phyloP scores from a whole-genome alignment of 495 filamentous ascomycete species.

The Annulohypoxylon stygium region DNA sequence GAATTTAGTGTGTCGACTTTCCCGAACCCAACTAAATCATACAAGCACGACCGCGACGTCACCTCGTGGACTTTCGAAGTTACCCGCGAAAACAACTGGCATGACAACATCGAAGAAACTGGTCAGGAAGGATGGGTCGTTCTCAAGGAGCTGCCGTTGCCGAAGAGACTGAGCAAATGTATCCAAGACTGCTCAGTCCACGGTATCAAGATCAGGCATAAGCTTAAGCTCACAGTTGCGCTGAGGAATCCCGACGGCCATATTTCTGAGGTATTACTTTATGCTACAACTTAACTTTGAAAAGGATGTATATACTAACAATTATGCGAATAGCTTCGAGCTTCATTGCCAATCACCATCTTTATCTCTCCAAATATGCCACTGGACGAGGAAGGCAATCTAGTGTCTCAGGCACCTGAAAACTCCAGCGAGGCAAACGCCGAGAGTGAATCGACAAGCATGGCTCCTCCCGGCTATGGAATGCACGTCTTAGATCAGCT shows the following conservation, averaged over 20 bases:
- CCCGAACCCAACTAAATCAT: constrained; percentile 66
- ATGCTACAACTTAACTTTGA: not conserved
- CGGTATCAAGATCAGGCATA: constrained; percentile 89
- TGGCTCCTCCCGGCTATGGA: constrained; percentile 89
- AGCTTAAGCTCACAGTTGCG: constrained; percentile 85
- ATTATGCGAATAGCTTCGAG: constrained; percentile 70
- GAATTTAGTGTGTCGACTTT: constrained; percentile 69
- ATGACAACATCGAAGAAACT: constrained; percentile 78
- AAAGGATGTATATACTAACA: constrained; percentile 32
- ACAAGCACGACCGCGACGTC: constrained; percentile 73
- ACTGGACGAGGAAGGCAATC: constrained; percentile 82
- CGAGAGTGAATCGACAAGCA: constrained; percentile 54
- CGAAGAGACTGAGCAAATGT: constrained; percentile 80
- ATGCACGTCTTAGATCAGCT: constrained; percentile 88
- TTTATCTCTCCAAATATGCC: constrained; percentile 94
- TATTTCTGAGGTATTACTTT: constrained; percentile 77
- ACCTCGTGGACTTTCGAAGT: constrained; percentile 72
- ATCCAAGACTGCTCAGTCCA: constrained; percentile 86
- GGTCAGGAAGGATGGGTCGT: constrained; percentile 81
- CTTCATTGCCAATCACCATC: constrained; percentile 85
- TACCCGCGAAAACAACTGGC: constrained; percentile 67
- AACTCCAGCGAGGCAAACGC: constrained; percentile 49
- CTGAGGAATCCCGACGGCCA: constrained; percentile 95
- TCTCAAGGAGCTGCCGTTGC: constrained; percentile 75
- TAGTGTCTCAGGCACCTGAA: constrained; percentile 67